phyloP scores from a whole-genome alignment of 306 rosid genomes.

The Canavalia gladiata region DNA sequence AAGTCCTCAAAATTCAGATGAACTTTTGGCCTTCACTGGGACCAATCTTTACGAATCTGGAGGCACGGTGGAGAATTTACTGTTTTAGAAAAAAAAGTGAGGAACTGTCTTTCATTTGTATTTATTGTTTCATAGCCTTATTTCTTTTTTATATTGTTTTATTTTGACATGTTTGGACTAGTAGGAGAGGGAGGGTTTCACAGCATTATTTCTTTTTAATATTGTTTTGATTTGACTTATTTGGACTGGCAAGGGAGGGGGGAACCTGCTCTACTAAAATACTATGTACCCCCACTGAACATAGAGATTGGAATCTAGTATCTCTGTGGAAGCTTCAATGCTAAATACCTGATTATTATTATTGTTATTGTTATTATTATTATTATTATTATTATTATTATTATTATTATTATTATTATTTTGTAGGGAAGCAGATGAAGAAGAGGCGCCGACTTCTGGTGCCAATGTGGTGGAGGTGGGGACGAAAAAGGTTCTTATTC shows the following conservation, averaged over 20 bases:
- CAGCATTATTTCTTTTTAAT: background rate
- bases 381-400: background rate
- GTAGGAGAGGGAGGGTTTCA: constrained; percentile 15
- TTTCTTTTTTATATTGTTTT: background rate
- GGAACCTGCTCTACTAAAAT: background rate
- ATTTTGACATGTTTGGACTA: constrained; percentile 25
- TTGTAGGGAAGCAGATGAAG: constrained; percentile 64
- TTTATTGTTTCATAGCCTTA: constrained; percentile 24
- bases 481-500: constrained; percentile 57
- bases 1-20: constrained; percentile 83
- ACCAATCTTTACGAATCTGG: constrained; percentile 64
- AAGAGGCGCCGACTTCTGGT: constrained; percentile 54
- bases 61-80: constrained; percentile 63
- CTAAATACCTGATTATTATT: constrained; percentile 7
- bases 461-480: constrained; percentile 70
- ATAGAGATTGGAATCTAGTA: background rate
- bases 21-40: constrained; percentile 80
- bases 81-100: constrained; percentile 63
- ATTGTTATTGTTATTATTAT: background rate
- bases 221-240: constrained; percentile 19
- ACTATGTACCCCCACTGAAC: too few species aligned
- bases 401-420: background rate
- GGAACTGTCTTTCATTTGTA: constrained; percentile 52
- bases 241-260: constrained; percentile 20
- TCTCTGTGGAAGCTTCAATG: constrained; percentile 23